phyloP scores from a whole-genome alignment of 768 basidiomycete genomes.

The Lentinula raphanica region DNA sequence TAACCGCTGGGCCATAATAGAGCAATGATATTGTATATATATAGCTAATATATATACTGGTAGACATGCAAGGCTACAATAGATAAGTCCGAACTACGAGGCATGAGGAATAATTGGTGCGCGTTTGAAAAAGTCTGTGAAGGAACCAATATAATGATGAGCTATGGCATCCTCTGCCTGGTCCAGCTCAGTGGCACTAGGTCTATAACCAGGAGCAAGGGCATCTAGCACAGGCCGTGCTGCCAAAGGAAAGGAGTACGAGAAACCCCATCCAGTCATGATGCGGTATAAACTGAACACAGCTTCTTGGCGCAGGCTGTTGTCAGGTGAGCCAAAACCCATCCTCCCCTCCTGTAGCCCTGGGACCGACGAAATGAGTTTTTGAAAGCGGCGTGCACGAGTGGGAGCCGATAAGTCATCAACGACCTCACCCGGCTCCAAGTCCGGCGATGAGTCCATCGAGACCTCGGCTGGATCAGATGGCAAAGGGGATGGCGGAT shows the following conservation, averaged over 20 bases:
- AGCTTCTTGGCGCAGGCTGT: background rate
- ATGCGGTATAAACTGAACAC: background rate
- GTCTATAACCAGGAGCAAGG: background rate
- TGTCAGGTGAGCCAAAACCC: background rate
- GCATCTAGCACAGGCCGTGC: background rate
- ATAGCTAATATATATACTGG: no score
- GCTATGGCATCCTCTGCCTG: background rate
- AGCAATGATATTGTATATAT: no score
- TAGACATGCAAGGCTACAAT: no score
- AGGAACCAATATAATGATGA: background rate
- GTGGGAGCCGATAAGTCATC: no score
- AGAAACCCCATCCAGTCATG: background rate
- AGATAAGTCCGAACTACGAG: no score
- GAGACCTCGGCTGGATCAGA: background rate
- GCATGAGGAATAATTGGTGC: background rate
- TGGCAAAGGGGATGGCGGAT: background rate
- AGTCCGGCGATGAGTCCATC: background rate
- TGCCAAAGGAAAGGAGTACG: background rate
- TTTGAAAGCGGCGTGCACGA: background rate
- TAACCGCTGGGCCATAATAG: no score
- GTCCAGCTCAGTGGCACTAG: background rate
- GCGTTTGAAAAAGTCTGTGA: background rate
- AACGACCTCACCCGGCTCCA: background rate
- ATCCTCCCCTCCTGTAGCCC: background rate
- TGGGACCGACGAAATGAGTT: background rate